These are phyloP conservation scores for Periglandula ipomoeae DNA, from an alignment of 2,329 filamentous ascomycete genomes.

Conservation along the genomic window DNA sequence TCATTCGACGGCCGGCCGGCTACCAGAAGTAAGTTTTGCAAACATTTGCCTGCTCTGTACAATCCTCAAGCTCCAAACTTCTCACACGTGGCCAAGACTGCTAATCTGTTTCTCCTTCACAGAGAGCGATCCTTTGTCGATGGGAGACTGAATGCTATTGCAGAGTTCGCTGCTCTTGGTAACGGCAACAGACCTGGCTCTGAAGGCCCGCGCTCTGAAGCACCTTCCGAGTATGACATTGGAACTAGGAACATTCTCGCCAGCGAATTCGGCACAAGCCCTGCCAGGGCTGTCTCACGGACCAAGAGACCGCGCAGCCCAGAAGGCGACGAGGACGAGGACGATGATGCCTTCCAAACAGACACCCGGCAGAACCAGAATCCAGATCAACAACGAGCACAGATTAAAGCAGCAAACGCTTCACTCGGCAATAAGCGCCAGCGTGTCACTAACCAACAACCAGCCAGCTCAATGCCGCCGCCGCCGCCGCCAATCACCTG, in stretches of 20 bases:
- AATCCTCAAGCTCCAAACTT: too few species aligned
- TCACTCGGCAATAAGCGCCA: neutral
- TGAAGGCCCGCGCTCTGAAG: neutral
- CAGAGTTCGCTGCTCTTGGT: neutral
- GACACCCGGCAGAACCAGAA: conserved; percentile 17
- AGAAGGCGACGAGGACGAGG: conserved; percentile 9
- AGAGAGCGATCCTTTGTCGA: neutral
- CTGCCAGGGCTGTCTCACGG: neutral
- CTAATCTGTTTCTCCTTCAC: neutral
- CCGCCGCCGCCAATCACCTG: conserved; percentile 14
- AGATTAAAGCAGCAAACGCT: conserved; percentile 5
- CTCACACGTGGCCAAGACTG: too few species aligned
- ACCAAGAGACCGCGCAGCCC: neutral
- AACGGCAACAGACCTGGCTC: neutral
- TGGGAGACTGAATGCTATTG: neutral
- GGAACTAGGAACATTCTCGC: neutral
- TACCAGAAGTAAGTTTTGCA: conserved; percentile 1
- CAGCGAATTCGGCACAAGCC: neutral
- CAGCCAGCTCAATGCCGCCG: conserved; percentile 14
- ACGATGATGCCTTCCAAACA: conserved; percentile 19
- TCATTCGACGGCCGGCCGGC: neutral
- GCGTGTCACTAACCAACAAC: neutral
- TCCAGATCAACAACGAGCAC: conserved; percentile 14
- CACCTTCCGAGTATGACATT: neutral
- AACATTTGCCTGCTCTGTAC: too few species aligned